Percentiles rank a stretch among this genome's conserved stretches.
These are phyloP conservation scores for Sugiyamaella boreocaroliniensis DNA, from an alignment of 805 yeast species.

Conservation along the genomic window DNA sequence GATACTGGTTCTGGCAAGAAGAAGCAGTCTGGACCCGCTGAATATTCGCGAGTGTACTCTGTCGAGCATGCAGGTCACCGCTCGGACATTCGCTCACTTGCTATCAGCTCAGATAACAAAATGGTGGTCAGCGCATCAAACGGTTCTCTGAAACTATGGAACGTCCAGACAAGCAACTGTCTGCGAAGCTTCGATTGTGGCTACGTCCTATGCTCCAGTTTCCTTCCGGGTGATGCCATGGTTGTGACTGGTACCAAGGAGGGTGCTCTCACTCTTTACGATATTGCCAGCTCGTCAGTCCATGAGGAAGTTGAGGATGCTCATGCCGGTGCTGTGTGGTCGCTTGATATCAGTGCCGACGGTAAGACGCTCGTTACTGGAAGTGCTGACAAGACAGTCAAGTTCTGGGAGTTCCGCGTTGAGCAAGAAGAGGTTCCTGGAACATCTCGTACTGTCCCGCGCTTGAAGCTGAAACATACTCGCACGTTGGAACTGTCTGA, in stretches of 20 bases:
- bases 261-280: slow-evolving; percentile 80
- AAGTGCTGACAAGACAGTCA: slow-evolving; percentile 84
- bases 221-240: slow-evolving; percentile 86
- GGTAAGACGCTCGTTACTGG: slow-evolving; percentile 85
- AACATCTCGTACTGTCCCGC: slow-evolving; percentile 43
- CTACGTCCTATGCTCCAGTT: slow-evolving; percentile 70
- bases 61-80: slow-evolving; percentile 83
- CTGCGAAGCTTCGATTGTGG: slow-evolving; percentile 86
- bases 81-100: slow-evolving; percentile 78
- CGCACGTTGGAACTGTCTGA: slow-evolving; percentile 82
- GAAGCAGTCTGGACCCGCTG: slow-evolving; percentile 36
- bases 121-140: slow-evolving; percentile 85
- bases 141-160: slow-evolving; percentile 87
- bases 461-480: slow-evolving; percentile 53
- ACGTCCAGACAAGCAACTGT: slow-evolving; percentile 62
- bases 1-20: slow-evolving; percentile 42
- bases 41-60: slow-evolving; percentile 37
- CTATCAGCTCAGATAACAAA: slow-evolving; percentile 72
- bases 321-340: slow-evolving; percentile 82
- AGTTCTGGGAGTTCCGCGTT: slow-evolving; percentile 80
- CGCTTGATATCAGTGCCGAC: slow-evolving; percentile 77
- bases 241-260: slow-evolving; percentile 82
- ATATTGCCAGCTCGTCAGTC: slow-evolving; percentile 73
- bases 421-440: slow-evolving; percentile 66
- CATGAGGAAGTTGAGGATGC: slow-evolving; percentile 67